Percentiles rank a stretch among this genome's conserved stretches.
Conservation (phyloP, 2,329 filamentous ascomycete genomes). For the Aspergillus puulaauensis region DNA sequence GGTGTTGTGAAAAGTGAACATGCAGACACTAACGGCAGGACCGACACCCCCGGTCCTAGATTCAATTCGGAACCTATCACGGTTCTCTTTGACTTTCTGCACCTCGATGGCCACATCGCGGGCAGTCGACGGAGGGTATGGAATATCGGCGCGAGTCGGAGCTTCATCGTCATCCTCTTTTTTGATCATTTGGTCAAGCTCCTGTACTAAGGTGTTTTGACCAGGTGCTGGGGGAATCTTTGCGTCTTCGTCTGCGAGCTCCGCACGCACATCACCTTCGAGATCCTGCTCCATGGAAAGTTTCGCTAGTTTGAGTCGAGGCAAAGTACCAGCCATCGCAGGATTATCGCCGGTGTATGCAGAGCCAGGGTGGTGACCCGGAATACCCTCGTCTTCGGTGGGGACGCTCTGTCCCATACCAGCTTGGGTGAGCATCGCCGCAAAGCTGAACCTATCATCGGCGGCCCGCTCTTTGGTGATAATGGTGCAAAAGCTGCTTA, state of each 20-base stretch:
- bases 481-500: constrained; percentile 62
- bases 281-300: constrained; percentile 81
- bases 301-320: constrained; percentile 72
- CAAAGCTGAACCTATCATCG: constrained; percentile 59
- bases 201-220: constrained; percentile 73
- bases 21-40: constrained; percentile 81
- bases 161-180: constrained; percentile 84
- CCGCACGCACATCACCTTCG: constrained; percentile 80
- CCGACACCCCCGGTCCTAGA: constrained; percentile 79
- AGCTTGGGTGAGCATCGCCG: constrained; percentile 57
- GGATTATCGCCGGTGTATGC: constrained; percentile 60
- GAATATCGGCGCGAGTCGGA: constrained; percentile 74
- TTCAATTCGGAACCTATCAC: constrained; percentile 87
- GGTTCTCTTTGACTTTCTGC: constrained; percentile 87
- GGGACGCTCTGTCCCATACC: constrained; percentile 58
- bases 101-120: constrained; percentile 93
- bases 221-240: constrained; percentile 70
- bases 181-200: constrained; percentile 86
- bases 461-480: constrained; percentile 59
- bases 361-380: constrained; percentile 65
- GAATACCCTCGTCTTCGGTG: constrained; percentile 67
- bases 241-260: constrained; percentile 82
- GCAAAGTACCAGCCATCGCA: constrained; percentile 54
- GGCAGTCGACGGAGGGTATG: constrained; percentile 82
- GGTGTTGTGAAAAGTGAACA: constrained; percentile 98